phyloP scores from a whole-genome alignment of 192 early-diverging fungal genomes.

The Dimargaris cristalligena region DNA sequence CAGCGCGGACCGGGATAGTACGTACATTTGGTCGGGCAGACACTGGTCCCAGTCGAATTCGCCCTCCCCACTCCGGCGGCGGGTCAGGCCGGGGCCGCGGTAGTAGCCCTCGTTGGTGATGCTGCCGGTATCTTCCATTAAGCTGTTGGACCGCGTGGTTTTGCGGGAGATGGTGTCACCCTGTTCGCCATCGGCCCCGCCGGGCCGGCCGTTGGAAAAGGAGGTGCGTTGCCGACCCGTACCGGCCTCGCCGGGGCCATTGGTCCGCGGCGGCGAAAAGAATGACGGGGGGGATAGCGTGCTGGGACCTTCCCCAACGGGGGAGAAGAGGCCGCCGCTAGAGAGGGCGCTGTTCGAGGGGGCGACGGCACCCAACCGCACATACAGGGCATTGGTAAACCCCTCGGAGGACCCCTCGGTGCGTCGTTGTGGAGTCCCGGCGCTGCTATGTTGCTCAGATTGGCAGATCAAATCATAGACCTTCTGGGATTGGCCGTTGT shows the following conservation, averaged over 20 bases:
- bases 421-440: background rate
- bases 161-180: slow-evolving; percentile 15
- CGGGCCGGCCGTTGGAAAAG: background rate
- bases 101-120: background rate
- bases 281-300: background rate
- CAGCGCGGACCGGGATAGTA: slow-evolving; percentile 62
- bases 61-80: slow-evolving; percentile 17
- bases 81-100: slow-evolving; percentile 22
- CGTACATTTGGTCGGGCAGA: slow-evolving; percentile 86
- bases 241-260: too few relatives aligned
- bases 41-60: slow-evolving; percentile 67
- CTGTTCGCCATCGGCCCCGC: background rate
- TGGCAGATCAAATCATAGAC: background rate
- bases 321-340: too few relatives aligned
- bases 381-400: background rate
- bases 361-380: slow-evolving; percentile 2
- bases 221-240: too few relatives aligned
- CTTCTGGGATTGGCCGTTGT: background rate
- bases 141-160: slow-evolving; percentile 14
- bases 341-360: too few relatives aligned
- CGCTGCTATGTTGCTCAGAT: background rate
- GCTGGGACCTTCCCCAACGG: too few relatives aligned
- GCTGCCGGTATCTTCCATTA: background rate
- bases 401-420: background rate
- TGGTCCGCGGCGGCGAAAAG: too few relatives aligned